These are phyloP conservation scores for Neltuma alba DNA, from an alignment of 306 rosid genomes.

Conservation along the genomic window DNA sequence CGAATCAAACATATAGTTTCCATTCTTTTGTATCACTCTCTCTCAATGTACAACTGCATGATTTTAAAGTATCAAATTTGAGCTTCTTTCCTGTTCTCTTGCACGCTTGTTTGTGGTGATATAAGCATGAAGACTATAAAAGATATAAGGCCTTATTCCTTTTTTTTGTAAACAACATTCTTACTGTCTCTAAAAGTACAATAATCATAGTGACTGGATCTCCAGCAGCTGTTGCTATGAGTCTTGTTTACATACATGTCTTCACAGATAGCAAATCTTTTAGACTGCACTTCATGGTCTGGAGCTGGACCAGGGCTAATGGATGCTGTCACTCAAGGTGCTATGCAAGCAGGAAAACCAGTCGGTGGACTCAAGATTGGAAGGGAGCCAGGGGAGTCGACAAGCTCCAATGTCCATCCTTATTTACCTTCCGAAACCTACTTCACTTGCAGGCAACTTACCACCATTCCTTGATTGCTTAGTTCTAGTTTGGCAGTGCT, in stretches of 20 bases:
- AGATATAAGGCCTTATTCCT: conserved; percentile 4
- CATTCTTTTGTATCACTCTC: neutral
- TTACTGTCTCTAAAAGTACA: neutral
- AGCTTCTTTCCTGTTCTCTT: conserved; percentile 28
- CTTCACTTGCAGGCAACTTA: conserved; percentile 78
- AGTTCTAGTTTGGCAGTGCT: neutral
- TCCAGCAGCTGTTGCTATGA: conserved; percentile 15
- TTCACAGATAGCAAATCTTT: conserved; percentile 73
- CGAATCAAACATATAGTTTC: too few species aligned
- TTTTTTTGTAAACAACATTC: neutral
- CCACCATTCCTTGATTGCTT: conserved; percentile 13
- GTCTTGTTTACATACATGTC: neutral
- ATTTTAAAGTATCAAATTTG: neutral
- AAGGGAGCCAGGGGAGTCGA: conserved; percentile 87
- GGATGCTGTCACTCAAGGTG: conserved; percentile 94
- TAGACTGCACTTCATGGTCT: conserved; percentile 90
- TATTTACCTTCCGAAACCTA: conserved; percentile 77
- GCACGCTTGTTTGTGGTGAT: too few species aligned
- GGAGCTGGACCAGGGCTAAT: conserved; percentile 95
- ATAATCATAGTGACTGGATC: neutral
- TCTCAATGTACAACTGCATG: neutral
- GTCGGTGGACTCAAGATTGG: conserved; percentile 93
- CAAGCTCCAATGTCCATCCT: conserved; percentile 74
- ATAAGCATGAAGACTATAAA: too few species aligned
- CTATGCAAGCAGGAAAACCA: conserved; percentile 68